Percentiles rank a stretch among this genome's conserved stretches.
Evolutionary conservation across 176 grass and related monocot genomes (phyloP).

Genomic region (Stipa capillata): DNA sequence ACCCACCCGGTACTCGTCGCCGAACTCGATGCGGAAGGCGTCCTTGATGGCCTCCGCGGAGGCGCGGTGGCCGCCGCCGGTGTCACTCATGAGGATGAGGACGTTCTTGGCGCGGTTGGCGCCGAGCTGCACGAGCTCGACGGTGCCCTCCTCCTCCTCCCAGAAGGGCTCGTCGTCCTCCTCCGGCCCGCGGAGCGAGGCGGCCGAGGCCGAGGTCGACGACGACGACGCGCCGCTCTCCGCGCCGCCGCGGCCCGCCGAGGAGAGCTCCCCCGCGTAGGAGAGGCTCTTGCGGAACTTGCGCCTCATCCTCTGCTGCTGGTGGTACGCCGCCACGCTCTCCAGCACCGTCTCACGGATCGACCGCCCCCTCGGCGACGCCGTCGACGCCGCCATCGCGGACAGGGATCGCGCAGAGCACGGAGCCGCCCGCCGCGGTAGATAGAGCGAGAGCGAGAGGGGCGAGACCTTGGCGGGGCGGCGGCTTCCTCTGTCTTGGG

Average conservation of each 20-base stretch:
- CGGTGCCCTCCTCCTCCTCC: constrained; percentile 90
- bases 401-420: background rate
- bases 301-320: constrained; percentile 43
- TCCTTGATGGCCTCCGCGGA: constrained; percentile 96
- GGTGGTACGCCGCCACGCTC: constrained; percentile 66
- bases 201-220: constrained; percentile 3
- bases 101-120: constrained; percentile 80
- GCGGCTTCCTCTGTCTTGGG: background rate
- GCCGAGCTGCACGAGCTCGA: constrained; percentile 79
- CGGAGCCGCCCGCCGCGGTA: no score
- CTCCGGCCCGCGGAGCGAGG: constrained; percentile 30
- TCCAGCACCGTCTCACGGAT: constrained; percentile 66
- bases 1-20: constrained; percentile 94
- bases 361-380: constrained; percentile 41
- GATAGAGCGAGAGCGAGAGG: background rate
- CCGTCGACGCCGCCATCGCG: constrained; percentile 68
- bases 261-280: constrained; percentile 44
- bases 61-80: constrained; percentile 75
- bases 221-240: constrained; percentile 19
- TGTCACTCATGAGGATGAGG: constrained; percentile 88
- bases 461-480: background rate
- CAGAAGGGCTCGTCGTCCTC: constrained; percentile 82
- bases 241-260: constrained; percentile 3
- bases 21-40: constrained; percentile 90
- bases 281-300: constrained; percentile 60